These are phyloP conservation scores for Forsythia viridissima DNA, from an alignment of 257 asterid genomes.

Conservation along the genomic window DNA sequence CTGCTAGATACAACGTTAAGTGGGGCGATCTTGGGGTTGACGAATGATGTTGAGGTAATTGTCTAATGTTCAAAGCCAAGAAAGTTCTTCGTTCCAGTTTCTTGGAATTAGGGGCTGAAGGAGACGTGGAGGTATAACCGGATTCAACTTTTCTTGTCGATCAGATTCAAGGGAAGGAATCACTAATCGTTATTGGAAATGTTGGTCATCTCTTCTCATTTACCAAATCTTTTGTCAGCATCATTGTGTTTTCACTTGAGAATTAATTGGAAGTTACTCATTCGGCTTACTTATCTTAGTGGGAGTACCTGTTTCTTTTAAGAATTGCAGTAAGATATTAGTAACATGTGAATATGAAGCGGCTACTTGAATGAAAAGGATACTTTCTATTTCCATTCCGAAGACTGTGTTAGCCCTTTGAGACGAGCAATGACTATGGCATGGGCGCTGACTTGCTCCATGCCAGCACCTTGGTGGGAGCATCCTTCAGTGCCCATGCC, in stretches of 20 bases:
- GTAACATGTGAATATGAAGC: no score
- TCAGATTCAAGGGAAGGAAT: no score
- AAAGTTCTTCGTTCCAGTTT: background rate
- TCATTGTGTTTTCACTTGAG: background rate
- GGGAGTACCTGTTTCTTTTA: background rate
- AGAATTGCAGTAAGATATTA: background rate
- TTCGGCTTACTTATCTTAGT: background rate
- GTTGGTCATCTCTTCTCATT: background rate
- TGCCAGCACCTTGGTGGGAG: background rate
- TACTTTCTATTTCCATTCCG: background rate
- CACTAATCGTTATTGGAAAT: background rate
- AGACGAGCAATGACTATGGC: background rate
- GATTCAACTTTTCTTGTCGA: background rate
- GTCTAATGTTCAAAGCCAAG: background rate
- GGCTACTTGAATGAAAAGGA: no score
- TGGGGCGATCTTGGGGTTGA: conserved; percentile 90
- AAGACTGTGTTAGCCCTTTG: background rate
- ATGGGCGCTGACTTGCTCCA: background rate
- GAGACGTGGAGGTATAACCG: background rate
- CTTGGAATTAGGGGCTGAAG: background rate
- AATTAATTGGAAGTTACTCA: background rate
- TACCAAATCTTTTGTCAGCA: background rate
- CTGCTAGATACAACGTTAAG: conserved; percentile 78
- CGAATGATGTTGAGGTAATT: conserved; percentile 38
- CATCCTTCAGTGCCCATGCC: background rate